Evolutionary conservation across 2,329 filamentous ascomycete species (phyloP).

Genomic region (Fusarium nurragi): DNA sequence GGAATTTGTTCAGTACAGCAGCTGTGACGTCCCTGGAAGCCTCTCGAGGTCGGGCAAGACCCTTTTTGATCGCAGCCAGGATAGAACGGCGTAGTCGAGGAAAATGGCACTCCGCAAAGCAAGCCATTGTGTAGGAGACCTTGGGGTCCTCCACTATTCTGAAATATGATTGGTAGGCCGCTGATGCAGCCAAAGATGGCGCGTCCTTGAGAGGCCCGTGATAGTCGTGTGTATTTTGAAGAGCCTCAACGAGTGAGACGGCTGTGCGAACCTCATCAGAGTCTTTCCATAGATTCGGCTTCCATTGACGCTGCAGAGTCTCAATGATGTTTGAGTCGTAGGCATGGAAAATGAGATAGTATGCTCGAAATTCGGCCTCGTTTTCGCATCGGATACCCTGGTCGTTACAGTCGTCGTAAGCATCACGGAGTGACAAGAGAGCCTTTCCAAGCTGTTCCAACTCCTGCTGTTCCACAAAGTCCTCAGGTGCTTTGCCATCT

Average conservation of each 20-base stretch:
- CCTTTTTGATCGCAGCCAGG: conserved; percentile 63
- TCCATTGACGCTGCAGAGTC: conserved; percentile 66
- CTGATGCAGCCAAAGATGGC: conserved; percentile 59
- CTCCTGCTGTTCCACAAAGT: conserved; percentile 74
- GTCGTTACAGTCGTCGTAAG: conserved; percentile 72
- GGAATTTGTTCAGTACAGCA: conserved; percentile 62
- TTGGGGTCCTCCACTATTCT: conserved; percentile 64
- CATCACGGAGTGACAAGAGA: conserved; percentile 70
- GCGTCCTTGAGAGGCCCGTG: conserved; percentile 65
- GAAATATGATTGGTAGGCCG: conserved; percentile 65
- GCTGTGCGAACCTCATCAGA: conserved; percentile 70
- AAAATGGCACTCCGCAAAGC: conserved; percentile 75
- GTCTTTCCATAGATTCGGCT: conserved; percentile 61
- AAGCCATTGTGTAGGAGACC: conserved; percentile 75
- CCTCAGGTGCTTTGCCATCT: conserved; percentile 63
- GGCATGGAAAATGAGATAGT: conserved; percentile 70
- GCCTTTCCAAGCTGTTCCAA: conserved; percentile 73
- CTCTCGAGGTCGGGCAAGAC: conserved; percentile 65
- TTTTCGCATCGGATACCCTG: conserved; percentile 67
- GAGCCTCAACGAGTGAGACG: conserved; percentile 66
- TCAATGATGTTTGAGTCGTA: conserved; percentile 66
- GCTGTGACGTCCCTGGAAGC: conserved; percentile 69
- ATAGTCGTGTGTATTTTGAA: conserved; percentile 67
- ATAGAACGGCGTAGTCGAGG: conserved; percentile 67
- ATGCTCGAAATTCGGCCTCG: conserved; percentile 72